A percentile compares a stretch with the other conserved stretches of the same genome.
These are phyloP conservation scores for Houttuynia cordata DNA, from an alignment of 164 flowering plant genomes.

Conservation along the genomic window DNA sequence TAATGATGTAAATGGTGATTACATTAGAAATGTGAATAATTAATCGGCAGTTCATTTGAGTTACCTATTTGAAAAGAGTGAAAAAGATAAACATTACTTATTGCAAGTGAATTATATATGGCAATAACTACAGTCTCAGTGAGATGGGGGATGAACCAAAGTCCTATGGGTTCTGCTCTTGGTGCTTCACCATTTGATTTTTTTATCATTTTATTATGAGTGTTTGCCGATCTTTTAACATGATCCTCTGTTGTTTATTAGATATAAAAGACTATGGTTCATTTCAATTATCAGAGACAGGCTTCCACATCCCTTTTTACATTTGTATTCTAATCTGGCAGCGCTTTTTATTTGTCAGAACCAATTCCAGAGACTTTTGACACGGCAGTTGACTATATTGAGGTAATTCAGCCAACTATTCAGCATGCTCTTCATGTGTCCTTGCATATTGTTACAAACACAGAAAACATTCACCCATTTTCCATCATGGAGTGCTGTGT, in stretches of 20 bases:
- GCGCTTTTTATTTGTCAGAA: not conserved
- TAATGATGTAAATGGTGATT: not conserved
- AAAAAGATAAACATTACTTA: no score
- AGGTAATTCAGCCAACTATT: conserved; percentile 13
- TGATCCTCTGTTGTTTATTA: no score
- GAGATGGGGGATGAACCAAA: not conserved
- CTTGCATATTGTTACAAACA: not conserved
- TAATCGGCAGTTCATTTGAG: no score
- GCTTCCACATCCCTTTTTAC: not conserved
- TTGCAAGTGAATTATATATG: no score
- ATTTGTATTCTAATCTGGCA: not conserved
- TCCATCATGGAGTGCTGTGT: no score
- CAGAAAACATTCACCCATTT: not conserved
- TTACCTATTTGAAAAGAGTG: no score
- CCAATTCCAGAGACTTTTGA: conserved; percentile 14
- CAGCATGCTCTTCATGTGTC: not conserved
- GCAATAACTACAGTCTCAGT: not conserved
- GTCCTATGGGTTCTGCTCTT: not conserved
- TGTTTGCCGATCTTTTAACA: not conserved
- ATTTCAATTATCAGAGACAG: no score
- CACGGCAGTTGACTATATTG: conserved; percentile 17
- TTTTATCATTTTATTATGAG: no score
- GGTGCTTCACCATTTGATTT: not conserved
- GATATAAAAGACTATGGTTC: no score
- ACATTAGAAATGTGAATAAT: no score